phyloP scores from a whole-genome alignment of 2,329 filamentous ascomycete genomes.

The Blastomyces emzantsi region DNA sequence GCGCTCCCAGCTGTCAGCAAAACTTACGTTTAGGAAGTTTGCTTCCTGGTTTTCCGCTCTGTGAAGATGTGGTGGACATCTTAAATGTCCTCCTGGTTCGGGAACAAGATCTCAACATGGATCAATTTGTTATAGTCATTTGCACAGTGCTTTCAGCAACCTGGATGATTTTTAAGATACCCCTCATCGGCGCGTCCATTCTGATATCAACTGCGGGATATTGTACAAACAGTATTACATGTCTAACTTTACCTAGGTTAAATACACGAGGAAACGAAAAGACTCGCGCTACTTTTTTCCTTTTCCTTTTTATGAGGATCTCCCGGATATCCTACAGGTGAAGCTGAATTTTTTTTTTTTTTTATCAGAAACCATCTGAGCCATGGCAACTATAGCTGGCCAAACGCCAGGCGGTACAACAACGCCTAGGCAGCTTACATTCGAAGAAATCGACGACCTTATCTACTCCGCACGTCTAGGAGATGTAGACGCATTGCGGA shows the following conservation, averaged over 20 bases:
- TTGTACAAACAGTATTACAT: neutral
- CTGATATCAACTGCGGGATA: neutral
- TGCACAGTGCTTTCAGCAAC: neutral
- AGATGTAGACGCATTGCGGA: slow-evolving; percentile 60
- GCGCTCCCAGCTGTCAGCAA: neutral
- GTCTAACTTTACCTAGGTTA: neutral
- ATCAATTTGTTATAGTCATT: neutral
- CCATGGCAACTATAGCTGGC: slow-evolving; percentile 1
- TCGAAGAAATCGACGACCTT: slow-evolving; percentile 84
- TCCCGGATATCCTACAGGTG: neutral
- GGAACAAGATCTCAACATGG: neutral
- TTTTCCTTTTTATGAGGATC: neutral
- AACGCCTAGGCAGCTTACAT: slow-evolving; percentile 42
- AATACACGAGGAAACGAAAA: neutral
- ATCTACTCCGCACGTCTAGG: slow-evolving; percentile 77
- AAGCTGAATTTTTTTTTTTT: too few species aligned
- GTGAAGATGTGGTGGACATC: neutral
- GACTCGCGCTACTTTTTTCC: neutral
- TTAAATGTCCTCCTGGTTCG: neutral
- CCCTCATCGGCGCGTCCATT: neutral
- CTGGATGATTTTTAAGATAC: neutral
- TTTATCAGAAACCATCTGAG: neutral
- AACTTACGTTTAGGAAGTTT: neutral
- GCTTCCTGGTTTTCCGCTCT: neutral
- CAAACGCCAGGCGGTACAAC: neutral